A percentile compares a stretch with the other conserved stretches of the same genome.
phyloP scores from a whole-genome alignment of 176 grass and related monocot species.

The Sorghum bicolor region Sorghum_bicolor_NCBIv3 NC_012871.2:75741501-75742000 shows the following conservation, averaged over 20 bases:
- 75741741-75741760: too few relatives aligned
- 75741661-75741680: slow-evolving; percentile 11
- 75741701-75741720: neutral
- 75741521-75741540: neutral
- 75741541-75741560: neutral
- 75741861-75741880: neutral
- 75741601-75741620: neutral
- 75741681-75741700: neutral
- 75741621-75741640: neutral
- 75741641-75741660: neutral
- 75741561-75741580: neutral
- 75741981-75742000: too few relatives aligned
- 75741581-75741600: too few relatives aligned
- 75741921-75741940: too few relatives aligned
- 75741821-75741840: neutral
- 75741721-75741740: neutral
- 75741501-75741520: slow-evolving; percentile 25
- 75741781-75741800: too few relatives aligned
- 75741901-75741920: too few relatives aligned
- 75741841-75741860: neutral
- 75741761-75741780: too few relatives aligned
- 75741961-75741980: too few relatives aligned
- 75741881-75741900: too few relatives aligned
- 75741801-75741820: too few relatives aligned
- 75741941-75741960: too few relatives aligned